Evolutionary conservation across 129 eudicot genomes (phyloP).

Genomic region (Helichrysum umbraculigerum): DNA sequence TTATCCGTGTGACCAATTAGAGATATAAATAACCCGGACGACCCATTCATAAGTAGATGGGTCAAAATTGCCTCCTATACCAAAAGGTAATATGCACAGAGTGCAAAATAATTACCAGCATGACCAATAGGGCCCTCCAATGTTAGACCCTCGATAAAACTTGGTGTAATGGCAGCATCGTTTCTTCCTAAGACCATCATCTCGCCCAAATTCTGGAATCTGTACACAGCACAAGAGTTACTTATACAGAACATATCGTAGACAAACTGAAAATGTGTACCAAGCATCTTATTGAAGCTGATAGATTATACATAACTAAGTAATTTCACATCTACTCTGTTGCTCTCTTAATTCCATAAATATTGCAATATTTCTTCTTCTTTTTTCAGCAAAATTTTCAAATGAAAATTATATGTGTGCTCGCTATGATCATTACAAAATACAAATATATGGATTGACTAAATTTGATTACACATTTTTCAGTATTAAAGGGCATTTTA

Average conservation of each 20-base stretch:
- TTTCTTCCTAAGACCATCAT: constrained; percentile 94
- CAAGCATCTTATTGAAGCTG: neutral
- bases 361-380: neutral
- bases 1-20: neutral
- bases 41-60: neutral
- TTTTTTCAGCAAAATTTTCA: neutral
- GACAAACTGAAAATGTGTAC: neutral
- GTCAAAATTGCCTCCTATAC: neutral
- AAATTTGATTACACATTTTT: neutral
- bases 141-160: constrained; percentile 81
- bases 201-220: constrained; percentile 97
- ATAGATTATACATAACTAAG: neutral
- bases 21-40: neutral
- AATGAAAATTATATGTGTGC: neutral
- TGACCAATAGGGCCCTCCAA: constrained; percentile 92
- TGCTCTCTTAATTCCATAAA: neutral
- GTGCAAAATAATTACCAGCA: constrained; percentile 49
- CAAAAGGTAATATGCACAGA: constrained; percentile 14
- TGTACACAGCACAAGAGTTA: constrained; percentile 31
- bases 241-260: neutral
- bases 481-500: neutral
- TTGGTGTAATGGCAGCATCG: constrained; percentile 92
- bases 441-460: neutral
- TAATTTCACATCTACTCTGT: neutral
- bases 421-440: neutral